Evolutionary conservation across 768 basidiomycete genomes (phyloP), one percentile per base, ranked within the genome.

Genomic region (Lactarius tabidus): DNA sequence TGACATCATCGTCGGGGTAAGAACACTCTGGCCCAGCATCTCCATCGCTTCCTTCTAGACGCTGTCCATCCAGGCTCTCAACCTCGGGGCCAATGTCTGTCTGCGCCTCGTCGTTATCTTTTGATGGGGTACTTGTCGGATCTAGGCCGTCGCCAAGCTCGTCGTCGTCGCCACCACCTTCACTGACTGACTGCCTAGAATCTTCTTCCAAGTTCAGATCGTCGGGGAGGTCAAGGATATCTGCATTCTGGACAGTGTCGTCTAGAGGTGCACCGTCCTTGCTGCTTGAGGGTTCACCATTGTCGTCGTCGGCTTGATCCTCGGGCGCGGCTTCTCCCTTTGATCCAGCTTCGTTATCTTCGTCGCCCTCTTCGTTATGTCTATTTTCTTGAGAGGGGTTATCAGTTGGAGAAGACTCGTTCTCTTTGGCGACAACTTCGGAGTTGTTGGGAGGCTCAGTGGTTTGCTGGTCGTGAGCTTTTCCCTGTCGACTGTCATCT

Each of bases 221-320:
- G 38, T 98, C 95, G 0, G 96, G 96, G 12, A 98, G 81, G 71
- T 98, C 90, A 52, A 98, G 82, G 6, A 86, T 87, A 59, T 96
- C 82, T 3, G 88, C 88, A 66, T 97, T 91, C 28, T 82, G 87
- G 53, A 93, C 76, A 65, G 86, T 80, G 23, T 93, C 85, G 63
- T 95, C 88, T 76, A 94, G 81, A 14, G 89, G 85, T 9, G 84
- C 84, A 15, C 87, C 90, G 54, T 80, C 81, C 2, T 77, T 79
- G 61, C 81, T 79, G 9, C 81, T 81, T 55, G 80, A 79, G 15
- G 75, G 70, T 10, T 77, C 75, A 6, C 80, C 79, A 41, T 79
- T 76, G 35, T 80, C 78, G 35, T 74, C 79, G 5, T 71, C 72
- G 20, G 38, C 64, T 23, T 39, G 52, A 3, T 70, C 77, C 59